Evolutionary conservation across 2,329 filamentous ascomycete genomes (phyloP).

Genomic region (Aspergillus ruber): DNA sequence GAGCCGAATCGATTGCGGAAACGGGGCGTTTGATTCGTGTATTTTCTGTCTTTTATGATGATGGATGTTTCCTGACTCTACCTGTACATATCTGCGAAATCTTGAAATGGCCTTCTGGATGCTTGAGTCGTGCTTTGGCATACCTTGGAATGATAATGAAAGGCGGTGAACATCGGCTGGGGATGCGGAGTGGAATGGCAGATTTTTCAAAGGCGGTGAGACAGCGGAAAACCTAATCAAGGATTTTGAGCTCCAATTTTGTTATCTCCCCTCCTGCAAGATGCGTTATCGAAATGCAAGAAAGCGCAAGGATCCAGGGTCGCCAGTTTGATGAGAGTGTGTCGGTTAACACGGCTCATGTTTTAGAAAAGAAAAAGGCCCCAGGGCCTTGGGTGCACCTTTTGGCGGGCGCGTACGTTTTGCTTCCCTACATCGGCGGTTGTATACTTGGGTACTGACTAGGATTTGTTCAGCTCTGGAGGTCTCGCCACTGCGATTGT

Average conservation of each 20-base stretch:
- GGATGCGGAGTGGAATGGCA: too few species aligned
- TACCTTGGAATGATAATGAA: too few species aligned
- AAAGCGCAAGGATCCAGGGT: background rate
- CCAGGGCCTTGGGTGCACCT: background rate
- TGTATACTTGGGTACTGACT: background rate
- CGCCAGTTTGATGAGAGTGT: background rate
- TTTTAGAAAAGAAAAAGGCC: background rate
- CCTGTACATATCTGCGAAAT: background rate
- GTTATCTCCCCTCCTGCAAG: background rate
- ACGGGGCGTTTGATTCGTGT: slow-evolving; percentile 5
- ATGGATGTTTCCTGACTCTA: background rate
- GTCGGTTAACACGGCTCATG: background rate
- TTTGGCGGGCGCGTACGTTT: background rate
- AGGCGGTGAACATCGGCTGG: too few species aligned
- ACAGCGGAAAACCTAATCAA: background rate
- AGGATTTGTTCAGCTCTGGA: background rate
- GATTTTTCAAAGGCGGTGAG: background rate
- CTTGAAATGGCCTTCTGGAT: too few species aligned
- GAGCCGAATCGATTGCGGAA: slow-evolving; percentile 27
- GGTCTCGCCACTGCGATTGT: background rate
- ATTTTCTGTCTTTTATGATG: background rate
- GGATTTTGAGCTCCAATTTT: background rate
- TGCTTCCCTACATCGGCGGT: background rate
- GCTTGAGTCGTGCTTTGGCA: too few species aligned
- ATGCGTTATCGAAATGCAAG: background rate